Evolutionary conservation across 2,329 filamentous ascomycete genomes (phyloP).

Genomic region (Cordyceps sp.): DNA sequence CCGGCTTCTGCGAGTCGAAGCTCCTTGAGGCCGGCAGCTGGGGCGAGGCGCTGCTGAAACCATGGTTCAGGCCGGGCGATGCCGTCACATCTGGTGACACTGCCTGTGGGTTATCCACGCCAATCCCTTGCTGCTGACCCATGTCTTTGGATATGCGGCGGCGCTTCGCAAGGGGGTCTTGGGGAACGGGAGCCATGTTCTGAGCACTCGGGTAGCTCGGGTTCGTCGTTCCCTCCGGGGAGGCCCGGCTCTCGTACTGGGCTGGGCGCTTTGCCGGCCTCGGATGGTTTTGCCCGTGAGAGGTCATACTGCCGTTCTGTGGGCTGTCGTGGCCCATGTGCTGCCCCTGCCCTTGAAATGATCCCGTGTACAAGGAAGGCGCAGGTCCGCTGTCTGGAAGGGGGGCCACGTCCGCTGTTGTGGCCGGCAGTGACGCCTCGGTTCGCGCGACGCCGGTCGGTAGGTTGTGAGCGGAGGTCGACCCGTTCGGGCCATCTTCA

Average conservation of each 20-base stretch:
- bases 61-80: constrained; percentile 4
- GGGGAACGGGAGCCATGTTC: constrained; percentile 2
- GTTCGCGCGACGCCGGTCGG: not conserved
- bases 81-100: constrained; percentile 2
- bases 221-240: not conserved
- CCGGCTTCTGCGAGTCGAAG: constrained; percentile 6
- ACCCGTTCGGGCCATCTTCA: not conserved
- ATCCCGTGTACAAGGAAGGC: not conserved
- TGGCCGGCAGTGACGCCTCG: not conserved
- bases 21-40: constrained; percentile 2
- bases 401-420: not conserved
- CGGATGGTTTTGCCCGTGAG: not conserved
- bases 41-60: constrained; percentile 3
- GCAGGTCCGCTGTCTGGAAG: not conserved
- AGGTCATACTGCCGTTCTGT: not conserved
- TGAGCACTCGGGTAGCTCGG: constrained; percentile 1
- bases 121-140: constrained; percentile 3
- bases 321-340: not conserved
- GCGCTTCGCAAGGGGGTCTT: constrained; percentile 8
- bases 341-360: not conserved
- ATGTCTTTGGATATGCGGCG: constrained; percentile 10
- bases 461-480: not conserved
- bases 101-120: constrained; percentile 4
- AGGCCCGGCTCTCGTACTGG: constrained; percentile 1
- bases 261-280: not conserved